Conservation (phyloP, 176 grass and related monocot genomes). For the Aegilops longissima region DNA sequence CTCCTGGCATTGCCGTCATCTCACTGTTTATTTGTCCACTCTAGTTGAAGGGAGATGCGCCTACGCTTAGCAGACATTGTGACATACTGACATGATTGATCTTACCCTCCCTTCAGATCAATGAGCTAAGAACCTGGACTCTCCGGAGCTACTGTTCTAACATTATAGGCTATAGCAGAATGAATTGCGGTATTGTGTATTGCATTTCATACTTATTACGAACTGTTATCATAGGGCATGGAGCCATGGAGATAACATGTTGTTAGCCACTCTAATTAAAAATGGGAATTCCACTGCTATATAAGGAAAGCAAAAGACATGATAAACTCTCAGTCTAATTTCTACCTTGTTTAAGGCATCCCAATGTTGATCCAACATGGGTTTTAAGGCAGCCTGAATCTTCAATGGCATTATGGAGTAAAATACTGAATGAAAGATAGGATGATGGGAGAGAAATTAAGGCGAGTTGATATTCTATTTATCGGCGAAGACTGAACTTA, state of each 20-base stretch:
- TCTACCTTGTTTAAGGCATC: not conserved
- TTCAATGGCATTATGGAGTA: not conserved
- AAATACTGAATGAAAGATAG: not conserved
- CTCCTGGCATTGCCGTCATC: not conserved
- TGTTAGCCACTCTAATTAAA: not conserved
- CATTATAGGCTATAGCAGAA: not conserved
- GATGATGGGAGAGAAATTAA: not conserved
- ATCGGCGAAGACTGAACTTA: not conserved
- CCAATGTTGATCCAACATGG: not conserved
- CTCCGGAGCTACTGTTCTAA: not conserved
- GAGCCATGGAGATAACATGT: not conserved
- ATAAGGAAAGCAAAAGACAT: not conserved
- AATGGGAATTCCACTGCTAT: not conserved
- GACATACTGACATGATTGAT: not conserved
- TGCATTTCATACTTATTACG: not conserved
- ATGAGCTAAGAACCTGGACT: not conserved
- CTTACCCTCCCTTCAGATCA: not conserved
- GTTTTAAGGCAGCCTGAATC: not conserved
- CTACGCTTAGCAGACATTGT: not conserved
- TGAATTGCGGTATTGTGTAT: not conserved
- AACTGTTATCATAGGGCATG: not conserved
- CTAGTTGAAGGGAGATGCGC: not conserved
- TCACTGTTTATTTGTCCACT: not conserved
- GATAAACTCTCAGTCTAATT: not conserved
- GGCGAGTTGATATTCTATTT: not conserved